Conservation (phyloP, 2,329 filamentous ascomycete genomes). For the Exophiala dermatitidis region DNA sequence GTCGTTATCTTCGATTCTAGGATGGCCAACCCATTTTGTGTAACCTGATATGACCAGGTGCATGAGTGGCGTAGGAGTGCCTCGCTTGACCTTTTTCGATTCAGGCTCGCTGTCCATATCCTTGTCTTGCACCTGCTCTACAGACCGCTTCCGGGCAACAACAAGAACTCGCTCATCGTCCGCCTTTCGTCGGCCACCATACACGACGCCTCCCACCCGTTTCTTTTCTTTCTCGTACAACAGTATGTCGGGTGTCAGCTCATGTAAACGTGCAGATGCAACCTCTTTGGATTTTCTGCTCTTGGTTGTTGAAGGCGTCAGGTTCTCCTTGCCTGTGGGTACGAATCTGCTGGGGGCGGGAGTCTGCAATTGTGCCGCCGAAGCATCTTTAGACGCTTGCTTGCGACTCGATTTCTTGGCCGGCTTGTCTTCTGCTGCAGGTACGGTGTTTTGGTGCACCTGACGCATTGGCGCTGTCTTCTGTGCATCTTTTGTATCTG, state of each 20-base stretch:
- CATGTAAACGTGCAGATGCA: conserved; percentile 68
- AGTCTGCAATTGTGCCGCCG: conserved; percentile 40
- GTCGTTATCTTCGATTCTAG: conserved; percentile 69
- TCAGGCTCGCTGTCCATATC: conserved; percentile 37
- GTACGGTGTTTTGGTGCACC: conserved; percentile 32
- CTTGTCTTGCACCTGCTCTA: conserved; percentile 32
- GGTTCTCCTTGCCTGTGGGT: conserved; percentile 69
- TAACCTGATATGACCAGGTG: conserved; percentile 79
- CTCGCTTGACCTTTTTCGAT: conserved; percentile 48
- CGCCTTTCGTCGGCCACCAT: conserved; percentile 48
- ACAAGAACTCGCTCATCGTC: conserved; percentile 35
- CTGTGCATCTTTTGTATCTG: conserved; percentile 18
- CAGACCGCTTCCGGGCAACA: conserved; percentile 38
- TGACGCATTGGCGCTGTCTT: conserved; percentile 31
- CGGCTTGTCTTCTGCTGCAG: conserved; percentile 2
- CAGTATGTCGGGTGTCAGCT: conserved; percentile 73
- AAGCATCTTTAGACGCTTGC: not conserved
- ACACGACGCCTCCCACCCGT: conserved; percentile 60
- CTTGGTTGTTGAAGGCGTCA: conserved; percentile 67
- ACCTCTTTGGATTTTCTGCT: conserved; percentile 83
- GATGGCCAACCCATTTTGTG: conserved; percentile 68
- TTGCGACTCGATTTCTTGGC: conserved; percentile 18
- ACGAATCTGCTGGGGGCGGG: conserved; percentile 47
- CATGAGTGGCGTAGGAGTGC: conserved; percentile 56
- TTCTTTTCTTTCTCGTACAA: conserved; percentile 93